Percentiles rank a stretch among this genome's conserved stretches.
phyloP scores from a whole-genome alignment of 208 protist genomes.

The Blastocrithidia nonstop region DNA sequence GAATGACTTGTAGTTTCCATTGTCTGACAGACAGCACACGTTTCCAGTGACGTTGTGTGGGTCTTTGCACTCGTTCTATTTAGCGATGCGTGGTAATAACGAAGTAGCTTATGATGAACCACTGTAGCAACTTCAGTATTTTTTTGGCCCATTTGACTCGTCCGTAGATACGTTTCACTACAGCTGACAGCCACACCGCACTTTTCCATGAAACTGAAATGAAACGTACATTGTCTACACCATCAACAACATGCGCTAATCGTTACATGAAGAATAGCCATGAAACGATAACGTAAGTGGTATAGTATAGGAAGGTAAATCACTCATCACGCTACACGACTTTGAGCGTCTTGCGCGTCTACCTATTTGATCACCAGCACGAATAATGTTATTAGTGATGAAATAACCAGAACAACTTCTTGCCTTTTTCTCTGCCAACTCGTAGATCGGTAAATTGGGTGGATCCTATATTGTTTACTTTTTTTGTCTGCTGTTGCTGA shows the following conservation, averaged over 20 bases:
- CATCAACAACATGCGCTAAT: slow-evolving; percentile 15
- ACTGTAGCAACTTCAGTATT: slow-evolving; percentile 56
- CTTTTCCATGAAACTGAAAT: slow-evolving; percentile 19
- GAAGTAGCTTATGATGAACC: slow-evolving; percentile 28
- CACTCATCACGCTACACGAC: no score
- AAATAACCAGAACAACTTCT: no score
- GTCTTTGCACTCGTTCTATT: slow-evolving; percentile 48
- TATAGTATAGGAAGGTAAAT: no score
- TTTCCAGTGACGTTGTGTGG: slow-evolving; percentile 46
- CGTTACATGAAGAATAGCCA: slow-evolving; percentile 8
- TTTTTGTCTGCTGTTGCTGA: no score
- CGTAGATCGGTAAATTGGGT: slow-evolving; percentile 15
- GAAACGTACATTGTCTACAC: slow-evolving; percentile 51
- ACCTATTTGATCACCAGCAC: no score
- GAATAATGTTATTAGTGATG: no score
- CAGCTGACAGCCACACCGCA: slow-evolving; percentile 52
- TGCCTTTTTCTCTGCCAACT: no score
- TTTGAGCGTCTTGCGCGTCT: no score
- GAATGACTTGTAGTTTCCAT: no score
- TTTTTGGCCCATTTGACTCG: slow-evolving; percentile 33
- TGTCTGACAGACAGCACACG: slow-evolving; percentile 5
- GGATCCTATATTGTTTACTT: no score
- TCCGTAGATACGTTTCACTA: slow-evolving; percentile 21
- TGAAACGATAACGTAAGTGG: no score
- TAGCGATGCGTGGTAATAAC: slow-evolving; percentile 31